Evolutionary conservation across 331 rosid genomes (phyloP), one percentile per base, ranked within the genome.

Genomic region (Pyrus hybrid): DNA sequence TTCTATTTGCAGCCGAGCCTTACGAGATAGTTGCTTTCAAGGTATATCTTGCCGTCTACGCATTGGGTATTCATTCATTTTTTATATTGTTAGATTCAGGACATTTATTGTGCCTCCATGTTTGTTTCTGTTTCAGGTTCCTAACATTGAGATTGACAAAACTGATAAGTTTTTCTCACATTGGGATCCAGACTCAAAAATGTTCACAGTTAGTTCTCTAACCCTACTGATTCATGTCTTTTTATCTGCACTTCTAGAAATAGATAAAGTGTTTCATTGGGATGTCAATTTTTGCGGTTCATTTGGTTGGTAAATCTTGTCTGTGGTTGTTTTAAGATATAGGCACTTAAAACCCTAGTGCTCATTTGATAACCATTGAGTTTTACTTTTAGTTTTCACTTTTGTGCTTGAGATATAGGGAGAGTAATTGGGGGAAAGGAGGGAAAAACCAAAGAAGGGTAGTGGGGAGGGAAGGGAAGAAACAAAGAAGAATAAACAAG

Each of bases 111-210:
- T 23, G 41, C 41, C 47, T 66, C 68, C 75, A 77, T 21, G 72
- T 73, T 63, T 53, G 10, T 82, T 68, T 80, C 22, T 29, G 22
- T 80, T 82, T 74, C 85, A 92, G 99, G 99, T 95, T 58, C 99
- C 99, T 43, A 94, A 97, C 88, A 94, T 88, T 0, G 99, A 94
- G 90, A 94, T 94, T 62, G 97, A 94, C 37, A 94, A 94, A 80
- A 89, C 99, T 25, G 97, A 95, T 6, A 92, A 95, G 73, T 95
- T 95, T 81, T 95, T 95, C 90, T 89, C 99, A 5, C 97, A 95
- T 78, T 94, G 99, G 99, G 99, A 94, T 83, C 97, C 96, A 22
- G 99, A 94, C 84, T 89, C 97, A 0, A 94, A 94, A 88, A 92
- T 94, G 99, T 94, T 94, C 84, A 92, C 99, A 72, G 97, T 94